Evolutionary conservation across 805 yeast species (phyloP), one percentile per base, ranked within the genome.

Genomic region (Komagataella kurtzmanii): DNA sequence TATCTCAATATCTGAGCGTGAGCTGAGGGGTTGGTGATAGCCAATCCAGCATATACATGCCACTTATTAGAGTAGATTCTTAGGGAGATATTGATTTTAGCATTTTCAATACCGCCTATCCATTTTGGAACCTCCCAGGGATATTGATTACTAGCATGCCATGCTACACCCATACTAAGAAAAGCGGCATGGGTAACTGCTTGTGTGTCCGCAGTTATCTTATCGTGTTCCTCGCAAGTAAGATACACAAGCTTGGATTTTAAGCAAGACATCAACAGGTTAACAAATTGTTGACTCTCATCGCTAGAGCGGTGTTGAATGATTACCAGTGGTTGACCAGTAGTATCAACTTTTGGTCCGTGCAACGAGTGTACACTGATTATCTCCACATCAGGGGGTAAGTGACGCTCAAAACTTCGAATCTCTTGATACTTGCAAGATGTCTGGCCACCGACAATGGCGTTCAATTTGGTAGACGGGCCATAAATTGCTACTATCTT

Each of bases 181-280:
- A 93, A 93, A 0, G 97, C 98, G 10, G 97, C 97, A 64, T 93
- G 99, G 0, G 99, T 93, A 17, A 91, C 96, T 0, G 98, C 98
- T 65, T 93, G 99, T 1, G 98, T 93, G 64, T 93, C 99, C 0
- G 99, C 99, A 0, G 99, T 91, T 55, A 93, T 91, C 59, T 77
- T 79, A 65, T 93, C 99, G 64, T 93, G 99, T 62, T 90, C 90
- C 51, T 78, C 74, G n/a, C 93, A 96, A 0, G 88, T 74, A 36
- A 93, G 71, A 51, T 80, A 75, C 23, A 89, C 97, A 43, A 77
- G 72, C 56, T 84, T 85, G 10, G 97, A 88, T 30, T 85, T 71
- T 50, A 93, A 74, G 62, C 96, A 87, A 3, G 83, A 69, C 54
- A 90, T 73, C 4, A 89, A 61, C 1, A 74, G 53, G 53, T 80